These are phyloP conservation scores for Dipsacomyces acuminosporus DNA, from an alignment of 371 early-diverging fungal species.

Conservation along the genomic window DNA sequence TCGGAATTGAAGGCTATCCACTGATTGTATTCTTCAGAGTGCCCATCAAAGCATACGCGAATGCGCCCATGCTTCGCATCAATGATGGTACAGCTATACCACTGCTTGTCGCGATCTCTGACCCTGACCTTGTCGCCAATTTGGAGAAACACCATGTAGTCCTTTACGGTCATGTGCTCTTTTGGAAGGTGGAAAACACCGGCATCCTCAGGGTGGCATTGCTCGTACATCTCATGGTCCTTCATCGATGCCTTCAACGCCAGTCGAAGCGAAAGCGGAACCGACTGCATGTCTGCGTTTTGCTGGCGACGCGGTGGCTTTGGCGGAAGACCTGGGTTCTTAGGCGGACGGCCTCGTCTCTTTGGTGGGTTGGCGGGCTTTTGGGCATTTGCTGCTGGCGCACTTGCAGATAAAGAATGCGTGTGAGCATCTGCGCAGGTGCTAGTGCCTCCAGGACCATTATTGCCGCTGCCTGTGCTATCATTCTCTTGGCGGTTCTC, in stretches of 20 bases:
- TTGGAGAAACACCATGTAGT: slow-evolving; percentile 42
- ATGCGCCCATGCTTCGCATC: slow-evolving; percentile 42
- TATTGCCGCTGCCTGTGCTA: too few species aligned
- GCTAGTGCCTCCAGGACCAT: too few species aligned
- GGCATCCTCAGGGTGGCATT: slow-evolving; percentile 18
- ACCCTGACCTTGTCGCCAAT: slow-evolving; percentile 39
- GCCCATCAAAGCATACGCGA: slow-evolving; percentile 33
- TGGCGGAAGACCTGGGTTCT: slow-evolving; percentile 20
- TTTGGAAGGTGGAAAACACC: slow-evolving; percentile 40
- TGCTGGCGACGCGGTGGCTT: slow-evolving; percentile 22
- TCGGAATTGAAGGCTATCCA: slow-evolving; percentile 48
- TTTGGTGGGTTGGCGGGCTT: too few species aligned
- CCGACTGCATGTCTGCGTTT: slow-evolving; percentile 13
- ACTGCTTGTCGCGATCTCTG: slow-evolving; percentile 41
- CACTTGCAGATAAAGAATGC: background rate
- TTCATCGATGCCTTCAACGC: slow-evolving; percentile 31
- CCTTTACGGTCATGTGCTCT: slow-evolving; percentile 42
- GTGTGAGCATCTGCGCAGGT: too few species aligned
- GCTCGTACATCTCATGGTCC: slow-evolving; percentile 7
- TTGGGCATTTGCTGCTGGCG: background rate
- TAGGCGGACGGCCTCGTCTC: background rate
- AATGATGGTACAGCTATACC: slow-evolving; percentile 40
- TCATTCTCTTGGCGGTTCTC: too few species aligned
- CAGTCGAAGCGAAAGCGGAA: slow-evolving; percentile 38
- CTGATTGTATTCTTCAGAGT: slow-evolving; percentile 35